phyloP scores from a whole-genome alignment of 179 eudicot species.

The Pouteria campechiana region DNA sequence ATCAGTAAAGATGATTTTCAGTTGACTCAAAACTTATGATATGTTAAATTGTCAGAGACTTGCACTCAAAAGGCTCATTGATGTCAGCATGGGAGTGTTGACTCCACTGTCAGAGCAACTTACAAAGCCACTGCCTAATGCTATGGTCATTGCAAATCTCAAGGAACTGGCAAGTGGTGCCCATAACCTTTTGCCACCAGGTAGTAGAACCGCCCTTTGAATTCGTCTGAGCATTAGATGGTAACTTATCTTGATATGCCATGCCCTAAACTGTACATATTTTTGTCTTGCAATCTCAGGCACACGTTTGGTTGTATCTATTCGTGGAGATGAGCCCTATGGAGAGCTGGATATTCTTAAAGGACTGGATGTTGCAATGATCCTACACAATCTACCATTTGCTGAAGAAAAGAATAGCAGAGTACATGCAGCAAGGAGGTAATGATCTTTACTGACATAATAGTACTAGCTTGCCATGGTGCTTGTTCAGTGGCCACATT shows the following conservation, averaged over 20 bases:
- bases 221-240: no score
- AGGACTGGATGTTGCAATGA: conserved; percentile 59
- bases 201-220: no score
- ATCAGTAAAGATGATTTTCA: no score
- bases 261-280: conserved; percentile 3
- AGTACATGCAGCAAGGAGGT: conserved; percentile 94
- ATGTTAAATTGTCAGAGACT: conserved; percentile 42
- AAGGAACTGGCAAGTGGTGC: conserved; percentile 77
- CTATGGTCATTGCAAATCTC: conserved; percentile 70
- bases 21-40: no score
- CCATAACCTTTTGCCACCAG: conserved; percentile 87
- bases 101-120: conserved; percentile 89
- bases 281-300: conserved; percentile 26
- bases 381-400: conserved; percentile 70
- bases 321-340: conserved; percentile 85
- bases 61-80: conserved; percentile 89
- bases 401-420: conserved; percentile 71
- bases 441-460: not conserved
- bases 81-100: conserved; percentile 86
- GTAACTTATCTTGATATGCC: not conserved
- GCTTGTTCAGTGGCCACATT: not conserved
- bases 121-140: conserved; percentile 88
- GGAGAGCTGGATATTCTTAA: conserved; percentile 68
- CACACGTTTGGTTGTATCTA: conserved; percentile 62
- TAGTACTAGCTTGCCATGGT: not conserved